phyloP scores from a whole-genome alignment of 2,329 filamentous ascomycete species.

The Fusarium bactridioides region DNA sequence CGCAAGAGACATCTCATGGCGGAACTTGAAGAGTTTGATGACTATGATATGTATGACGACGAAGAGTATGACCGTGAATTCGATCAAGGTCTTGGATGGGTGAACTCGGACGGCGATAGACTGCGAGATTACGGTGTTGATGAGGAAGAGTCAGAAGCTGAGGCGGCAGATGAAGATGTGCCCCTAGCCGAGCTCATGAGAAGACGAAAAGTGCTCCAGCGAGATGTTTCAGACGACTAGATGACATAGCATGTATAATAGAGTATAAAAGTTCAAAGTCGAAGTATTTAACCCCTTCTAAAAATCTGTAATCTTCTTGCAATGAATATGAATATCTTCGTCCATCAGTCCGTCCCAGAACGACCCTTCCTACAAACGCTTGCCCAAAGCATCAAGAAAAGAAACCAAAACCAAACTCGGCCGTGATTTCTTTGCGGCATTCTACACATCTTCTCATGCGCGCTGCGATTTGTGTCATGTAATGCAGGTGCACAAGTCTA shows the following conservation, averaged over 20 bases:
- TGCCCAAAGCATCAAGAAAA: conserved; percentile 36
- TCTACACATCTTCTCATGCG: conserved; percentile 26
- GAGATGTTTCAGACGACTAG: conserved; percentile 45
- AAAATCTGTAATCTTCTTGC: conserved; percentile 18
- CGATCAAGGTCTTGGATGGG: conserved; percentile 64
- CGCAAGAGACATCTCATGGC: conserved; percentile 53
- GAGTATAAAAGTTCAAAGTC: conserved; percentile 18
- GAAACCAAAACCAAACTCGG: conserved; percentile 39
- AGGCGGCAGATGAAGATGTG: conserved; percentile 63
- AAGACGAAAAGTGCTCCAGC: conserved; percentile 55
- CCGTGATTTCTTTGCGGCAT: conserved; percentile 26
- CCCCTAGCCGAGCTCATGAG: conserved; percentile 74
- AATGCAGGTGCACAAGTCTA: conserved; percentile 13
- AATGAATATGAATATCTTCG: conserved; percentile 21
- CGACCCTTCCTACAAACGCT: conserved; percentile 10
- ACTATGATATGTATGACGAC: conserved; percentile 65
- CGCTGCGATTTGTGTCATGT: conserved; percentile 14
- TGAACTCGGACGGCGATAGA: conserved; percentile 77
- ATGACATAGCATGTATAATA: conserved; percentile 28
- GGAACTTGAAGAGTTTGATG: conserved; percentile 64
- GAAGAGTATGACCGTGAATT: conserved; percentile 59
- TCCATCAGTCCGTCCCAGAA: conserved; percentile 6
- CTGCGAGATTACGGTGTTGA: conserved; percentile 82
- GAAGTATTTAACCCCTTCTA: conserved; percentile 29
- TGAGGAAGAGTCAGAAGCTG: conserved; percentile 64